A percentile compares a stretch with the other conserved stretches of the same genome.
These are phyloP conservation scores for Ustilago sp. DNA, from an alignment of 1,284 basidiomycete genomes.

Conservation along the genomic window DNA sequence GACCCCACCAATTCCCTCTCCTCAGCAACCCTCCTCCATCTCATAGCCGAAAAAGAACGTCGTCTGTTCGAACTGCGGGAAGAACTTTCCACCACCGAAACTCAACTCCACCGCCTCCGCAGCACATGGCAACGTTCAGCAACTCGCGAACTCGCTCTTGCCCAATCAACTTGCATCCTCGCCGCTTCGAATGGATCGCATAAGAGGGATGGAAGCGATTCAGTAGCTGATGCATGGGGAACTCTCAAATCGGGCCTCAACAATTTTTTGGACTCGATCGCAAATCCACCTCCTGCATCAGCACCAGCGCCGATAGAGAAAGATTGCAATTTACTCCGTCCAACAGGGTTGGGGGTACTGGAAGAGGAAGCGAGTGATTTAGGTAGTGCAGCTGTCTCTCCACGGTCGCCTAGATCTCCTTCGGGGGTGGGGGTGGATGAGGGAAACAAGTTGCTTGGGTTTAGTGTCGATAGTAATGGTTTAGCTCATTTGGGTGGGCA, in stretches of 20 bases:
- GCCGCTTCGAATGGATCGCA: neutral
- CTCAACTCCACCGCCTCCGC: conserved; percentile 22
- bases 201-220: neutral
- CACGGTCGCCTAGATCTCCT: conserved; percentile 36
- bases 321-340: neutral
- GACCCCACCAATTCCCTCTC: neutral
- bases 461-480: conserved; percentile 28
- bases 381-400: conserved; percentile 34
- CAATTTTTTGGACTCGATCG: conserved; percentile 39
- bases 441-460: conserved; percentile 20
- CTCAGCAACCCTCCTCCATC: conserved; percentile 55
- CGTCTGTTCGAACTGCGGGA: conserved; percentile 69
- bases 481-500: conserved; percentile 9
- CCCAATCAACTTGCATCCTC: neutral
- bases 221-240: conserved; percentile 42
- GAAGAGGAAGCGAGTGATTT: conserved; percentile 46
- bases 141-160: conserved; percentile 19
- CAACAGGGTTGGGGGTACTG: conserved; percentile 26
- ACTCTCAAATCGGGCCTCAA: conserved; percentile 39
- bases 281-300: neutral
- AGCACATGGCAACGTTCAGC: conserved; percentile 34
- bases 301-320: neutral
- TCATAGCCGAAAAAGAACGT: conserved; percentile 69
- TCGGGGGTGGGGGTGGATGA: conserved; percentile 17
- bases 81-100: conserved; percentile 36